These are phyloP conservation scores for Chimonanthus praecox DNA, from an alignment of 164 flowering plant genomes.

Conservation along the genomic window DNA sequence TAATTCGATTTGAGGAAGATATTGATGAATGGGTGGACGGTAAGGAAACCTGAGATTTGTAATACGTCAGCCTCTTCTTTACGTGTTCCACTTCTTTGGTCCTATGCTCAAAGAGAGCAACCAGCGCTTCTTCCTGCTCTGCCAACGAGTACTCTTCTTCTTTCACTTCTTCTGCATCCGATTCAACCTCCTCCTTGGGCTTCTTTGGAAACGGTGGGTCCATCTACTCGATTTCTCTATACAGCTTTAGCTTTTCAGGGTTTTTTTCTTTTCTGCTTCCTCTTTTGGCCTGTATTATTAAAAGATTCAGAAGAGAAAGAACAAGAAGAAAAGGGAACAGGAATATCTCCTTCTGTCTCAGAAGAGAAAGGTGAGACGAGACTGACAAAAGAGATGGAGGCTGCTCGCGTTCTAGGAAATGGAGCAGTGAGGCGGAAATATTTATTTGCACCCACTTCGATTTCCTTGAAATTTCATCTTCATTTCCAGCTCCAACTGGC, in stretches of 20 bases:
- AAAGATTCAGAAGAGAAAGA: neutral
- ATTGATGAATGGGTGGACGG: too few relatives aligned
- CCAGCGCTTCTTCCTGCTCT: constrained; percentile 62
- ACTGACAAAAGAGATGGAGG: too few relatives aligned
- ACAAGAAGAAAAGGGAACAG: neutral
- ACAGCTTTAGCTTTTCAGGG: neutral
- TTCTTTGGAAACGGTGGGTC: constrained; percentile 18
- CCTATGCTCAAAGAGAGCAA: constrained; percentile 75
- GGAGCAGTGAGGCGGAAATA: too few relatives aligned
- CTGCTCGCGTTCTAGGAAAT: too few relatives aligned
- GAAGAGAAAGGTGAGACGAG: too few relatives aligned
- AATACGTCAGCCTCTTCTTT: constrained; percentile 47
- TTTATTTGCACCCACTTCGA: too few relatives aligned
- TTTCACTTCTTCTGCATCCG: constrained; percentile 11
- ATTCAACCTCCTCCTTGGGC: constrained; percentile 25
- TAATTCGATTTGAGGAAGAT: too few relatives aligned
- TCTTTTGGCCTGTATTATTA: neutral
- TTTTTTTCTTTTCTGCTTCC: neutral
- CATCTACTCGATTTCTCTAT: neutral
- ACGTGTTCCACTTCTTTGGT: constrained; percentile 64
- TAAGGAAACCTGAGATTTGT: constrained; percentile 54
- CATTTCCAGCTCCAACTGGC: too few relatives aligned
- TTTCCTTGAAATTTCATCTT: too few relatives aligned
- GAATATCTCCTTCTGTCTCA: neutral
- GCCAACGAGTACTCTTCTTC: constrained; percentile 6